Conservation (phyloP, 148 eudicot species). For the Spergularia bocconei region DNA sequence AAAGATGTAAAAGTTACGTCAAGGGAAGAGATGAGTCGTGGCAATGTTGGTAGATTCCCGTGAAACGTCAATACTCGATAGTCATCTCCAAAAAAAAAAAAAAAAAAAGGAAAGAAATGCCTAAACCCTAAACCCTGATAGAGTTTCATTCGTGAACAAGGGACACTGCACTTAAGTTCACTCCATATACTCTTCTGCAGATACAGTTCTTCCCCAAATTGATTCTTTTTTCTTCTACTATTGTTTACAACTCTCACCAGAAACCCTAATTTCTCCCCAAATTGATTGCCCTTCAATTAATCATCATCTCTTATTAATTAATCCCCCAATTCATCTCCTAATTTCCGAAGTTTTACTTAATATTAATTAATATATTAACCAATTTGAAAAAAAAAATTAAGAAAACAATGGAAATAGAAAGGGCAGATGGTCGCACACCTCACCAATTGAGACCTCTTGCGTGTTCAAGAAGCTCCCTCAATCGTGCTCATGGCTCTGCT, state of each 20-base stretch:
- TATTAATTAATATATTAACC: background rate
- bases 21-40: too few species aligned
- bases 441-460: conserved; percentile 69
- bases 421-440: conserved; percentile 66
- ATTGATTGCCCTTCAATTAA: background rate
- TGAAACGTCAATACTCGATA: too few species aligned
- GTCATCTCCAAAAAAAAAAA: too few species aligned
- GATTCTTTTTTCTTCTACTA: background rate
- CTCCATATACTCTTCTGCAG: background rate
- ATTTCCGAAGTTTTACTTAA: conserved; percentile 34
- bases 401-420: conserved; percentile 31
- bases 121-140: too few species aligned
- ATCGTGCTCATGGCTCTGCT: conserved; percentile 93
- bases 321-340: background rate
- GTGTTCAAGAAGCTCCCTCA: conserved; percentile 54
- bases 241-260: background rate
- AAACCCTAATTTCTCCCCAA: conserved; percentile 2
- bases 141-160: too few species aligned
- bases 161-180: too few species aligned
- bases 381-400: background rate
- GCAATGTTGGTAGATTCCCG: too few species aligned
- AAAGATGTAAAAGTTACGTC: too few species aligned
- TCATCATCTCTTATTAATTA: background rate
- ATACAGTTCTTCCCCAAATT: conserved; percentile 1
- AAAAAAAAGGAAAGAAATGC: too few species aligned